A percentile compares a stretch with the other conserved stretches of the same genome.
Evolutionary conservation across 176 grass and related monocot species (phyloP).

Genomic region (Alloteropsis semialata): DNA sequence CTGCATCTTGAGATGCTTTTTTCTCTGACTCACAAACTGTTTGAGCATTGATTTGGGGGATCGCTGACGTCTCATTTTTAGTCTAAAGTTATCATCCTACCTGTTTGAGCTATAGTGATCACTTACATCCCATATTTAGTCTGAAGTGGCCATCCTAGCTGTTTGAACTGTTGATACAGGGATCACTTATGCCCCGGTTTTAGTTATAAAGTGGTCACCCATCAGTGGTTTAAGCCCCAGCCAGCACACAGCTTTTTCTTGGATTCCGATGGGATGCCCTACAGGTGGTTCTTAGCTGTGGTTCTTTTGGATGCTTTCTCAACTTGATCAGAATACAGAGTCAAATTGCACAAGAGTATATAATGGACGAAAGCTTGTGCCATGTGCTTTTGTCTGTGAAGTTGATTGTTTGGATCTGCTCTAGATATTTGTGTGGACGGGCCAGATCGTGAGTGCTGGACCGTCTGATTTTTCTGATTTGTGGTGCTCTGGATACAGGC

Average conservation of each 20-base stretch:
- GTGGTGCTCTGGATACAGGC: background rate
- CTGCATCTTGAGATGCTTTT: background rate
- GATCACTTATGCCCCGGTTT: background rate
- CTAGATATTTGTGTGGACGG: slow-evolving; percentile 4
- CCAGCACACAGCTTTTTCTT: slow-evolving; percentile 10
- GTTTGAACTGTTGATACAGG: background rate
- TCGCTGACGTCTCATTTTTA: background rate
- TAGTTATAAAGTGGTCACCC: background rate
- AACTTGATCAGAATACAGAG: slow-evolving; percentile 33
- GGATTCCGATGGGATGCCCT: slow-evolving; percentile 35
- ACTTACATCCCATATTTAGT: background rate
- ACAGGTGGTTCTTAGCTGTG: slow-evolving; percentile 37
- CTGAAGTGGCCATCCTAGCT: background rate
- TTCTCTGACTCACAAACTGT: background rate
- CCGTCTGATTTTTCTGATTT: background rate
- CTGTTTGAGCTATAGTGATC: background rate
- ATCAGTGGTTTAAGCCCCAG: slow-evolving; percentile 3
- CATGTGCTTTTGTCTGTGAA: slow-evolving; percentile 54
- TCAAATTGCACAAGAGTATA: slow-evolving; percentile 13
- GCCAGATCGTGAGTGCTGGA: slow-evolving; percentile 17
- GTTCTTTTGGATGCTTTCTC: slow-evolving; percentile 32
- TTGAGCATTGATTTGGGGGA: background rate
- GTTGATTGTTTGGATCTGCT: background rate
- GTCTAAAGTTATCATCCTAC: background rate
- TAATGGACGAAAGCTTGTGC: background rate